Evolutionary conservation across 371 early-diverging fungal species (phyloP).

Genomic region (Syncephalastrum contaminatum): DNA sequence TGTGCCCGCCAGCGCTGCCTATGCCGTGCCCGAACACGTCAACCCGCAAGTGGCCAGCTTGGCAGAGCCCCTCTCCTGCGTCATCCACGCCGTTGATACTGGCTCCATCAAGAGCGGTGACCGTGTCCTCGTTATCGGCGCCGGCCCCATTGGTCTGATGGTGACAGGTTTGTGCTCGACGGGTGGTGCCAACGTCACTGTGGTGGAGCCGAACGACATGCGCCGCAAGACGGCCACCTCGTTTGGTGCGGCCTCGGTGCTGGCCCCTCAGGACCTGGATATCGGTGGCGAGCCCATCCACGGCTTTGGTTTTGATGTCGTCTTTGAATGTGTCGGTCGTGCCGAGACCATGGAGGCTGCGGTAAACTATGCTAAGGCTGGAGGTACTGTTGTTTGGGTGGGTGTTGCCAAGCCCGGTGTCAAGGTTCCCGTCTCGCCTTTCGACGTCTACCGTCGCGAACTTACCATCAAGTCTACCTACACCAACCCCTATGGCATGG

Average conservation of each 20-base stretch:
- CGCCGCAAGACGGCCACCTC: conserved; percentile 38
- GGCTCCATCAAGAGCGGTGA: conserved; percentile 48
- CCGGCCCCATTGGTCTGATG: conserved; percentile 61
- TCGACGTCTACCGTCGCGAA: conserved; percentile 55
- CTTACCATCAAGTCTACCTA: conserved; percentile 58
- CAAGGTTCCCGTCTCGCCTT: conserved; percentile 46
- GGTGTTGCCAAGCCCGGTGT: conserved; percentile 55
- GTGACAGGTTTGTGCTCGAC: conserved; percentile 36
- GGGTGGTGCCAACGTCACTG: conserved; percentile 47
- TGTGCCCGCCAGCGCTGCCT: conserved; percentile 44
- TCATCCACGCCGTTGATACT: conserved; percentile 55
- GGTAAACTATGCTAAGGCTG: conserved; percentile 47
- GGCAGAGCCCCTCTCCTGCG: conserved; percentile 60
- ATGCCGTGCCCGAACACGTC: conserved; percentile 34
- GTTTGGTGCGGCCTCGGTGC: conserved; percentile 42
- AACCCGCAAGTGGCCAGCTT: conserved; percentile 50
- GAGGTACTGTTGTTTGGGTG: conserved; percentile 55
- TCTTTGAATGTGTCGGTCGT: conserved; percentile 59
- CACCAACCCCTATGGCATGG: conserved; percentile 59
- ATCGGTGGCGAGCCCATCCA: conserved; percentile 36
- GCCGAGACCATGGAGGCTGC: conserved; percentile 47
- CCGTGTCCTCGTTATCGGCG: conserved; percentile 48
- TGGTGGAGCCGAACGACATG: conserved; percentile 48
- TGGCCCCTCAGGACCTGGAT: conserved; percentile 28
- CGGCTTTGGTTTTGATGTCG: conserved; percentile 54